Evolutionary conservation across 169 alveolate genomes (phyloP), one percentile per base, ranked within the genome.

Genomic region (Babesia bigemina): DNA sequence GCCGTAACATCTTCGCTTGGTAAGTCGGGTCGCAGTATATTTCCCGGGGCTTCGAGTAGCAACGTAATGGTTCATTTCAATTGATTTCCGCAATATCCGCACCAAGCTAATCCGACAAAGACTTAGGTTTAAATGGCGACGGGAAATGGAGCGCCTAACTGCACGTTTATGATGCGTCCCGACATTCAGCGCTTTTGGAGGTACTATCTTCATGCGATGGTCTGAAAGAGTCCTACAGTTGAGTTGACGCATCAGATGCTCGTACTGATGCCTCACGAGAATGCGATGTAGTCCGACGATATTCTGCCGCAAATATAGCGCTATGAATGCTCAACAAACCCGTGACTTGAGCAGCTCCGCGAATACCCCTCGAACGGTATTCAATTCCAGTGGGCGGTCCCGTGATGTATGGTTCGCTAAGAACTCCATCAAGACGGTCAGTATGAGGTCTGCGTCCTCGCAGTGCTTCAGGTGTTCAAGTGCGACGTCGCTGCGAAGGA

Each of bases 401-500:
- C 12, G 17, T 10, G 19, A 21, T 12, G 28, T n/a, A 56, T 33
- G 16, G n/a, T 36, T 53, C 39, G 59, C 52, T 4, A 22, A 11
- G 53, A 56, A 10, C 42, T 67, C 59, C 59, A 67, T 49, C 56
- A 55, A 33, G 10, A 52, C 56, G 42, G 57, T 28, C 55, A 67
- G 24, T 11, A 67, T 28, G 28, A 67, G 65, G 55, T 67, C 76
- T 28, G 39, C 45, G 50, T 67, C 76, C 2, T 6, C 45, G 44
- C 42, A 26, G 45, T 67, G 63, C 53, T 67, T 53, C 59, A 67
- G 57, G 76, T 67, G 76, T 3, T 67, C 76, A n/a, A 67, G 56
- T n/a, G 76, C 76, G 9, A 67, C 55, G 45, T 48, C 10, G 8
- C 76, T 67, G 76, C 65, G 26, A 0, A 14, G n/a, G 2, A 67